Evolutionary conservation across 139 green algal genomes (phyloP).

Genomic region (Parachlorella kessleri): DNA sequence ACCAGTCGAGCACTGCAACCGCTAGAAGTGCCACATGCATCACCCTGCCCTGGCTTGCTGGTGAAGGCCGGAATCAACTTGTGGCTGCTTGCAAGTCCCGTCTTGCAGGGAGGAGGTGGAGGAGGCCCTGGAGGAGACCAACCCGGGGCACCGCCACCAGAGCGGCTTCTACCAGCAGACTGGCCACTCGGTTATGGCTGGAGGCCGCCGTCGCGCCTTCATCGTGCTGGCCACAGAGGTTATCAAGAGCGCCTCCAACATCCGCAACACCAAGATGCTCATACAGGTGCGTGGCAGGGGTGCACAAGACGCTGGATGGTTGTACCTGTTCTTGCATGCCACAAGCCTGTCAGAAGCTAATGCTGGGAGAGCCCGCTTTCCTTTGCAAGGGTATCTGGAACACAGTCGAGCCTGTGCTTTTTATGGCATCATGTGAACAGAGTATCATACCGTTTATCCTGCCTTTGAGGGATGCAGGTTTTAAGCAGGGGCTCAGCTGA

Average conservation of each 20-base stretch:
- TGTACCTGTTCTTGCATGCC: too few relatives aligned
- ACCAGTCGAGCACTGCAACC: too few relatives aligned
- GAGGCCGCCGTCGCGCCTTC: not conserved
- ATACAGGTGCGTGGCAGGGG: not conserved
- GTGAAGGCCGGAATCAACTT: too few relatives aligned
- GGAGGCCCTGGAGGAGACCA: slow-evolving; percentile 29
- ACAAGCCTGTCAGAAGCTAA: too few relatives aligned
- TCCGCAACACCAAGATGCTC: slow-evolving; percentile 18
- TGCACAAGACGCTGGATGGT: too few relatives aligned
- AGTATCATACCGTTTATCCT: not conserved
- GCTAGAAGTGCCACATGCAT: not conserved
- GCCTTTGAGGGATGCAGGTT: not conserved
- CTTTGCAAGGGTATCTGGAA: not conserved
- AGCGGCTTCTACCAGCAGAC: slow-evolving; percentile 39
- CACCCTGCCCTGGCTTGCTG: not conserved
- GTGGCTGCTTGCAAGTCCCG: not conserved
- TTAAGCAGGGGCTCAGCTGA: too few relatives aligned
- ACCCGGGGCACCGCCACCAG: not conserved
- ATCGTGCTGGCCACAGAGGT: slow-evolving; percentile 7
- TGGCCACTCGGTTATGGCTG: not conserved
- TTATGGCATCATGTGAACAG: not conserved
- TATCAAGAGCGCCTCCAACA: slow-evolving; percentile 27
- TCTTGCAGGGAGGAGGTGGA: slow-evolving; percentile 14
- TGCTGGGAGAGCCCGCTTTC: not conserved
- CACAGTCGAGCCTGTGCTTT: not conserved